Evolutionary conservation across 2,329 filamentous ascomycete genomes (phyloP).

Genomic region (Alternaria alternata): DNA sequence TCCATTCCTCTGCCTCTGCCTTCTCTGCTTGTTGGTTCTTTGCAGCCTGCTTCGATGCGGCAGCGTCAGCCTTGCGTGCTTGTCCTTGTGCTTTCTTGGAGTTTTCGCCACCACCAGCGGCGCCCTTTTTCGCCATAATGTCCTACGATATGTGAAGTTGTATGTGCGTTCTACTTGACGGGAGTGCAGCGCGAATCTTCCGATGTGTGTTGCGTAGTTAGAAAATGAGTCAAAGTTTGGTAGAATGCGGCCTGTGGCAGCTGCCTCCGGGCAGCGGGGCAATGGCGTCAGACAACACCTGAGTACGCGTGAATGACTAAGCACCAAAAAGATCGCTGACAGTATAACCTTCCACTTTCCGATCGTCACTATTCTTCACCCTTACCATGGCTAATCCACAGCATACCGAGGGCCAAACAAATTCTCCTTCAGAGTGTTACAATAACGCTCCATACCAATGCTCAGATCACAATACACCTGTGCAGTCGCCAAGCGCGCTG

Average conservation of each 20-base stretch:
- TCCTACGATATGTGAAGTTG: no score
- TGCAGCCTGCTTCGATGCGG: slow-evolving; percentile 78
- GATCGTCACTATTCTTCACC: no score
- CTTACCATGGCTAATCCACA: no score
- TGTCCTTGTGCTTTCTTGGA: slow-evolving; percentile 91
- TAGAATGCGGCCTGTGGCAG: slow-evolving; percentile 11
- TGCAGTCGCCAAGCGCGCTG: no score
- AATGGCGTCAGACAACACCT: slow-evolving; percentile 15
- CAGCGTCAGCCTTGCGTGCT: slow-evolving; percentile 89
- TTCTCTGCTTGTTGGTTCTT: slow-evolving; percentile 71
- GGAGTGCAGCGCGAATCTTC: background rate
- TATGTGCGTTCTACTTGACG: no score
- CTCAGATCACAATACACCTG: no score
- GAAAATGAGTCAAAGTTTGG: slow-evolving; percentile 26
- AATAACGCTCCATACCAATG: no score
- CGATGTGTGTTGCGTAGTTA: slow-evolving; percentile 1
- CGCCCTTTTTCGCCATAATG: slow-evolving; percentile 59
- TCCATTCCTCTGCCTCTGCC: slow-evolving; percentile 79
- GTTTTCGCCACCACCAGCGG: slow-evolving; percentile 70
- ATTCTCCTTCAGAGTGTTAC: no score
- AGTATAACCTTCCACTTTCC: no score
- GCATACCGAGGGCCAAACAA: no score
- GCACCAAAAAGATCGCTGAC: background rate
- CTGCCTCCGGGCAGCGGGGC: slow-evolving; percentile 22
- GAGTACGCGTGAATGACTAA: slow-evolving; percentile 22